Evolutionary conservation across 306 rosid genomes (phyloP).

Genomic region (Prunus dulcis): DNA sequence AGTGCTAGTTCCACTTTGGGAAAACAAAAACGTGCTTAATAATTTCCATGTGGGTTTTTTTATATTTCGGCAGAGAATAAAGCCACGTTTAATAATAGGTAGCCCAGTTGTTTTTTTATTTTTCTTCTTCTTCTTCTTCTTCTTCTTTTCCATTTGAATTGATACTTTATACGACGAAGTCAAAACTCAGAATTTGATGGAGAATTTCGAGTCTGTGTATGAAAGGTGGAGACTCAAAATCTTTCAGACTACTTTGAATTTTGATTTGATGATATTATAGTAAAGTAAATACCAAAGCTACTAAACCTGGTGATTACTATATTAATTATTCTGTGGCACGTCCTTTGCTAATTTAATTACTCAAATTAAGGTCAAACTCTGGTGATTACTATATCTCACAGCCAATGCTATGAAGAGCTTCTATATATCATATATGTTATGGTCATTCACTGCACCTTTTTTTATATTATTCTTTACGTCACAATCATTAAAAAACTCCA

Average conservation of each 20-base stretch:
- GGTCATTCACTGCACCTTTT: no score
- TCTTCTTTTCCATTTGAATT: not conserved
- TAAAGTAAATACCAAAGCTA: not conserved
- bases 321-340: no score
- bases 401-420: no score
- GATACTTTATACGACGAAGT: not conserved
- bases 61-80: not conserved
- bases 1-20: not conserved
- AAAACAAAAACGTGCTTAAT: slow-evolving; percentile 6
- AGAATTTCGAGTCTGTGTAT: not conserved
- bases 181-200: not conserved
- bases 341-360: no score
- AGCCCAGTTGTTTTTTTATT: not conserved
- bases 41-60: not conserved
- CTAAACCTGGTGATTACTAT: no score
- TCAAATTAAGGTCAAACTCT: no score
- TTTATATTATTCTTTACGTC: no score
- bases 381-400: no score
- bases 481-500: no score
- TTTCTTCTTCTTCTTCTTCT: no score
- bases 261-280: not conserved
- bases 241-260: not conserved
- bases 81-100: not conserved
- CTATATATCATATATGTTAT: no score
- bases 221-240: not conserved